Evolutionary conservation across 805 yeast species (phyloP).

Genomic region (Helenozyma baotianmanensis): DNA sequence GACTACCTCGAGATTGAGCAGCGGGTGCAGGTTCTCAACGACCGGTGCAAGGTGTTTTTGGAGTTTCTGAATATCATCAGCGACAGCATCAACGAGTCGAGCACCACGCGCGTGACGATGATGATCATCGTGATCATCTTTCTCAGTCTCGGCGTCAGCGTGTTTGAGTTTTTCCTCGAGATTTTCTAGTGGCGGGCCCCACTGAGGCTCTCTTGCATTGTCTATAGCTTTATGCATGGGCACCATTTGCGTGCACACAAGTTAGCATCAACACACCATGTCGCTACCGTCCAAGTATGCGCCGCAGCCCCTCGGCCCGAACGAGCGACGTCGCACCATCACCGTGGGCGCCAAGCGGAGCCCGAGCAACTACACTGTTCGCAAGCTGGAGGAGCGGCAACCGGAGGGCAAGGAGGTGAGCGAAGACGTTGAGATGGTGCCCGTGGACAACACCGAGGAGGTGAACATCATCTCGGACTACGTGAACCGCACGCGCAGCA

Average conservation of each 20-base stretch:
- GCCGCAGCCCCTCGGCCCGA: slow-evolving; percentile 27
- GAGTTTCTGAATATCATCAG: slow-evolving; percentile 91
- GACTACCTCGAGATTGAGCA: slow-evolving; percentile 94
- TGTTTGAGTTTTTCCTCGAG: slow-evolving; percentile 62
- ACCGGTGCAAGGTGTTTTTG: slow-evolving; percentile 86
- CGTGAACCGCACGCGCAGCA: slow-evolving; percentile 16
- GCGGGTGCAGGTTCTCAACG: slow-evolving; percentile 88
- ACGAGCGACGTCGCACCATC: slow-evolving; percentile 21
- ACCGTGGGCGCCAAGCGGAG: slow-evolving; percentile 19
- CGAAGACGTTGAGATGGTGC: slow-evolving; percentile 47
- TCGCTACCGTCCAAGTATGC: slow-evolving; percentile 36
- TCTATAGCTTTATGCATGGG: too few relatives aligned
- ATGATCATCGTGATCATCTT: slow-evolving; percentile 81
- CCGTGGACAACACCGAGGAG: slow-evolving; percentile 43
- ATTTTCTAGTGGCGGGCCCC: slow-evolving; percentile 19
- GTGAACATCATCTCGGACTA: slow-evolving; percentile 41
- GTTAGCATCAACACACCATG: slow-evolving; percentile 2
- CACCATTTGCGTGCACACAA: too few relatives aligned
- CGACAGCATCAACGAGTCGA: slow-evolving; percentile 89
- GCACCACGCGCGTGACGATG: slow-evolving; percentile 88
- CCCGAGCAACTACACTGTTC: not conserved
- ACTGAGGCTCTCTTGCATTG: not conserved
- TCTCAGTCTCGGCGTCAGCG: slow-evolving; percentile 70
- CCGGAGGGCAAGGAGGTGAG: slow-evolving; percentile 4
- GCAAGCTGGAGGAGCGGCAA: not conserved